Evolutionary conservation across 768 basidiomycete genomes (phyloP).

Genomic region (Pisolithus sp.): DNA sequence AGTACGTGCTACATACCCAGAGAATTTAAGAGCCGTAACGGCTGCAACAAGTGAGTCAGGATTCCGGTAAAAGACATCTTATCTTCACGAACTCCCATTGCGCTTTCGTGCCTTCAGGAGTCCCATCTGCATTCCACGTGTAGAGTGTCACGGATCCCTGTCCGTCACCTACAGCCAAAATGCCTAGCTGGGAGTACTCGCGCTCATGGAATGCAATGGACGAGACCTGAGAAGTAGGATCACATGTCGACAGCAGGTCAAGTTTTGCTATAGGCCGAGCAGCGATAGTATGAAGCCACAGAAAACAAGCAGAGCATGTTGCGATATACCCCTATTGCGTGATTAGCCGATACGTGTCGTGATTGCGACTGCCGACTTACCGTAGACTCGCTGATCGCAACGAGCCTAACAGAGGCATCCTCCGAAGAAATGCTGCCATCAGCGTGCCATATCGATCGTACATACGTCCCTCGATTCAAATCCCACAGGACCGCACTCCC

Average conservation of each 20-base stretch:
- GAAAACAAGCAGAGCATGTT: constrained; percentile 62
- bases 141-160: constrained; percentile 75
- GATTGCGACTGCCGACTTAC: constrained; percentile 38
- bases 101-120: constrained; percentile 58
- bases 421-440: constrained; percentile 17
- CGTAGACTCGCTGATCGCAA: constrained; percentile 80
- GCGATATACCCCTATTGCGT: constrained; percentile 76
- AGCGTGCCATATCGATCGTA: constrained; percentile 73
- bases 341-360: not conserved
- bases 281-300: constrained; percentile 85
- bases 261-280: constrained; percentile 68
- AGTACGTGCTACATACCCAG: constrained; percentile 47
- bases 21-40: constrained; percentile 75
- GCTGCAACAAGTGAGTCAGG: constrained; percentile 32
- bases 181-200: constrained; percentile 71
- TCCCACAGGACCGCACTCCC: constrained; percentile 89
- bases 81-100: constrained; percentile 71
- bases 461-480: constrained; percentile 75
- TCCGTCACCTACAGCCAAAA: constrained; percentile 74
- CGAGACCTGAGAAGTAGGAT: constrained; percentile 49
- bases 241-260: constrained; percentile 45
- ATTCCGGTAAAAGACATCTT: constrained; percentile 58
- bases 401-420: constrained; percentile 49
- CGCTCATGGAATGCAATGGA: constrained; percentile 84
- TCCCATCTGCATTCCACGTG: constrained; percentile 78